phyloP scores from a whole-genome alignment of 2,329 filamentous ascomycete genomes.

The Aquanectria penicillioides region DNA sequence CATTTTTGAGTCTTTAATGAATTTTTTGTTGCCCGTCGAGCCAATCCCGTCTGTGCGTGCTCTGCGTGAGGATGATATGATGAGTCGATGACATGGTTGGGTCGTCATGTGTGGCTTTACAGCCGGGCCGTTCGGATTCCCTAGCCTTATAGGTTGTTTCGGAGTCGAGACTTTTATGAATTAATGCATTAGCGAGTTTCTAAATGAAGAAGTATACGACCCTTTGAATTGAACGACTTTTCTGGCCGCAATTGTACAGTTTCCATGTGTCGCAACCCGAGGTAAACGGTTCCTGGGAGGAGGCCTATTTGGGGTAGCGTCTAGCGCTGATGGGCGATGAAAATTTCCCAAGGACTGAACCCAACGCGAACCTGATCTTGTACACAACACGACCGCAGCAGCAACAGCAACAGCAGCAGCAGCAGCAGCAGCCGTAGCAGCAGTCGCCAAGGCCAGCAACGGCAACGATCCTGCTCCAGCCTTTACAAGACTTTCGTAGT shows the following conservation, averaged over 20 bases:
- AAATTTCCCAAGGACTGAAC: slow-evolving; percentile 17
- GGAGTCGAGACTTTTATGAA: too few species aligned
- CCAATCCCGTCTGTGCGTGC: neutral
- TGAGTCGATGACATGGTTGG: too few species aligned
- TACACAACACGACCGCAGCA: slow-evolving; percentile 7
- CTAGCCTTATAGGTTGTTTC: too few species aligned
- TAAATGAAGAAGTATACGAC: too few species aligned
- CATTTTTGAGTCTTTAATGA: neutral
- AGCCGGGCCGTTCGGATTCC: too few species aligned
- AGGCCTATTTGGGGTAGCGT: slow-evolving; percentile 1
- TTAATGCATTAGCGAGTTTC: too few species aligned
- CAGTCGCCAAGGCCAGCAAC: too few species aligned
- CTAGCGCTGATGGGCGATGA: slow-evolving; percentile 17
- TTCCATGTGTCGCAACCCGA: too few species aligned
- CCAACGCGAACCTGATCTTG: slow-evolving; percentile 1
- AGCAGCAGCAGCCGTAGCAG: too few species aligned
- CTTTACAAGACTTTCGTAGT: slow-evolving; percentile 5
- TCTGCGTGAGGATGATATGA: neutral
- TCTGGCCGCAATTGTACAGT: neutral
- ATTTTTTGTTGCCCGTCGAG: neutral
- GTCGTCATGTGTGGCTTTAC: too few species aligned
- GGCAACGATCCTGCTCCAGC: too few species aligned
- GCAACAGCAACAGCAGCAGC: slow-evolving; percentile 5
- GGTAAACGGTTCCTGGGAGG: too few species aligned
- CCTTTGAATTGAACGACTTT: neutral